These are phyloP conservation scores for Ensete ventricosum DNA, from an alignment of 176 grass and related monocot genomes.

Conservation along the genomic window DNA sequence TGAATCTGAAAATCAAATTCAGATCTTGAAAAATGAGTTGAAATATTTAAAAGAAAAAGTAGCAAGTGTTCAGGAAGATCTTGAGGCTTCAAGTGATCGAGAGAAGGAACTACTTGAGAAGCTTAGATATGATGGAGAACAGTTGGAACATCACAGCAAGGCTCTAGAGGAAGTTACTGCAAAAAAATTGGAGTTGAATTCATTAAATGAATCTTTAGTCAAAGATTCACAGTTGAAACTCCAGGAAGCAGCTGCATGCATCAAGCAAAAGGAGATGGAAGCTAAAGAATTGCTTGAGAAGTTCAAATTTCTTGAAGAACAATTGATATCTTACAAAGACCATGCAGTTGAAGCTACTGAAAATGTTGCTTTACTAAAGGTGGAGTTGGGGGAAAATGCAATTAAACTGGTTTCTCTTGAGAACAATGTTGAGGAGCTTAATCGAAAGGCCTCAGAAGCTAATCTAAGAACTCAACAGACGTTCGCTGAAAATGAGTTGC, in stretches of 20 bases:
- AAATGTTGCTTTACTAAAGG: constrained; percentile 55
- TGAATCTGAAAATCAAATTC: constrained; percentile 44
- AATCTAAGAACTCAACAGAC: constrained; percentile 44
- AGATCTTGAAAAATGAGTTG: constrained; percentile 38
- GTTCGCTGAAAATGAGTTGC: constrained; percentile 36
- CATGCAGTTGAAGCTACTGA: constrained; percentile 45
- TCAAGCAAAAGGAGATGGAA: constrained; percentile 49
- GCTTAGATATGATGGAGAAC: constrained; percentile 55
- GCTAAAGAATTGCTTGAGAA: constrained; percentile 45
- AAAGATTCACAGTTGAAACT: constrained; percentile 77
- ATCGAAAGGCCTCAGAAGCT: constrained; percentile 36
- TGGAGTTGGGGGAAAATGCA: constrained; percentile 62
- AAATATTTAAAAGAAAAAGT: constrained; percentile 28
- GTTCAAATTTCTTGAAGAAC: constrained; percentile 41
- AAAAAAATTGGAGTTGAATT: constrained; percentile 57
- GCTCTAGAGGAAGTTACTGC: constrained; percentile 56
- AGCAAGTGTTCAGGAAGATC: constrained; percentile 41
- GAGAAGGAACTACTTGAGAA: constrained; percentile 50
- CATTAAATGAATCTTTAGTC: constrained; percentile 56
- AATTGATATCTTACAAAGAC: constrained; percentile 39
- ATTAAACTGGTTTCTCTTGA: constrained; percentile 53
- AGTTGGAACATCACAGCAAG: constrained; percentile 69
- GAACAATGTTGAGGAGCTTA: constrained; percentile 44
- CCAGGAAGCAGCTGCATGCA: constrained; percentile 34
- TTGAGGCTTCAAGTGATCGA: constrained; percentile 46